Base-by-base conservation (phyloP, 768 basidiomycete genomes). In the Russula earlei region DNA sequence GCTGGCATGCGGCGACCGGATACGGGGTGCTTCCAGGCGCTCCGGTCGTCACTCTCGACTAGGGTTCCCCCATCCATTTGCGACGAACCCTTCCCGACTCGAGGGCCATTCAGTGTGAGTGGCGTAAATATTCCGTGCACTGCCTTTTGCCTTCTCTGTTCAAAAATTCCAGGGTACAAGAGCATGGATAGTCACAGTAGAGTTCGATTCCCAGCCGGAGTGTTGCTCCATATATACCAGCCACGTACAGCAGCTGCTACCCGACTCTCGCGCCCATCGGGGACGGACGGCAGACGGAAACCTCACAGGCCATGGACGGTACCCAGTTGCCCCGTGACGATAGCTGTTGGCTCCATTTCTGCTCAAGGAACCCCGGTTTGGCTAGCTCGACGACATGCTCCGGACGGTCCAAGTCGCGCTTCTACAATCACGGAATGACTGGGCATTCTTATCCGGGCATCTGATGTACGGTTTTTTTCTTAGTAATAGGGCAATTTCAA, bases 291-390 rank as follows among this genome's bases (percentile, higher is more conserved):
- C 8, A 36, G 15, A 12, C 2, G 11, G 34, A 36, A 36, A 36
- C n/a, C n/a, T n/a, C n/a, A n/a, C n/a, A n/a, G n/a, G n/a, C n/a
- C n/a, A n/a, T n/a, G n/a, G n/a, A n/a, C n/a, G 34, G 11, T 36
- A 36, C 34, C 15, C 4, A 36, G 12, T 36, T 14, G 34, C 3
- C 4, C 34, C 10, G 34, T 36, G 5, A 9, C 4, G 34, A 36
- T 4, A 14, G 10, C 34, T 15, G 34, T 14, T 56, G 55, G 49
- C 55, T 51, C 55, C 55, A 52, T 56, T 51, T 25, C 12, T 10
- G 37, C 40, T 40, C 43, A 34, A 50, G 31, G 7, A 36, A 36
- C 12, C 34, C 10, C 34, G 1, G 34, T 15, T 2, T 4, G 34
- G 10, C 34, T 15, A n/a, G n/a, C 11, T 24, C 22, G 22, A 19